Evolutionary conservation across 1,139 yeast species (phyloP), one percentile per base, ranked within the genome.

Genomic region (Yamadazyma epiphylla): DNA sequence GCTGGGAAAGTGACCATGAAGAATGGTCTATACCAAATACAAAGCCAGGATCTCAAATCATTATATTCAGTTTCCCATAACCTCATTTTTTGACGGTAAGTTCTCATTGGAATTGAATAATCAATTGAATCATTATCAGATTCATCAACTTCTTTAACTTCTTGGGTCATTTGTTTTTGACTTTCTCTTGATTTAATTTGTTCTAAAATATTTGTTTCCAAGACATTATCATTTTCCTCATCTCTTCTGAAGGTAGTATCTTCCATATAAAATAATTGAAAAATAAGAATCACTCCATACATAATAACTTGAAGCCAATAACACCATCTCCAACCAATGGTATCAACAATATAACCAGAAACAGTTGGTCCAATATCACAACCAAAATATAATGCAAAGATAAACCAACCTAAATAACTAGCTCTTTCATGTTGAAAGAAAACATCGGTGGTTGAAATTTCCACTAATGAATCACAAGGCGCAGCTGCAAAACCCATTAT

Each of bases 1-100:
- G 74, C 66, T 5, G 88, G 87, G 45, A 77, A 75, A 39, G 62
- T 45, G 47, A 64, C 52, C 42, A 64, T 60, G 27, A 63, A 43
- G 48, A 64, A 53, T 4, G 80, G 79, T 32, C 70, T 45, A 25
- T 48, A 39, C 37, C 58, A 63, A 15, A 69, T 58, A 20, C 56
- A 46, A 20, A 57, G 43, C 65, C 70, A 65, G 10, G 68, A 47
- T 36, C 74, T 51, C 13, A 50, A 43, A 42, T 68, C 74, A 33
- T 56, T 62, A 41, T 60, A 63, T 33, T 59, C 63, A 3, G 53
- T 46, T 39, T 69, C 72, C 15, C 64, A 26, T 8, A 64, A 36
- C 14, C 48, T 49, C 51, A 64, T 47, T 30, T 55, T 57, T 43
- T 69, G 60, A 45, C 52, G 36, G 45, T 65, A 68, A 1, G 60